Percentiles rank a stretch among this genome's conserved stretches.
Conservation (phyloP, 352 stramenopile genomes). For the Blastocystis sp. region DNA sequence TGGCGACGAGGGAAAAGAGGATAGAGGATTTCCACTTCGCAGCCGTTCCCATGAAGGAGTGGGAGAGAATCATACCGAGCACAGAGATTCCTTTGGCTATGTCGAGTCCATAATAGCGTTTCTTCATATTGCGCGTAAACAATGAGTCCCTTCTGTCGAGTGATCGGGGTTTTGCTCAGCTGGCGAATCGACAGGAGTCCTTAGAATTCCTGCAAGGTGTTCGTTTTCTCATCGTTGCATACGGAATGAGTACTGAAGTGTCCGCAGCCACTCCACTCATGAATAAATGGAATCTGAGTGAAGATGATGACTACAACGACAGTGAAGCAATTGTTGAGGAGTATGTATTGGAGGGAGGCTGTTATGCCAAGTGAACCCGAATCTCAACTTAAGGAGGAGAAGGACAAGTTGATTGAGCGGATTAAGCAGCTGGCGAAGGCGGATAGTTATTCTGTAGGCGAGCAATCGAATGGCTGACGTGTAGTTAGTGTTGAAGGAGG, state of each 20-base stretch:
- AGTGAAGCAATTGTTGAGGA: not conserved
- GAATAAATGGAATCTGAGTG: constrained; percentile 22
- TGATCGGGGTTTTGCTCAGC: constrained; percentile 15
- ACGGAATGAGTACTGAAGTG: not conserved
- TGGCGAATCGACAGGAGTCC: not conserved
- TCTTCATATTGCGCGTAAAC: not conserved
- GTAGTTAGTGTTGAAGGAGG: constrained; percentile 40
- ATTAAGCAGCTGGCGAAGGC: constrained; percentile 1
- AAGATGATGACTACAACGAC: constrained; percentile 41
- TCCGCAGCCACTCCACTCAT: not conserved
- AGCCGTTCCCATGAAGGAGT: constrained; percentile 26
- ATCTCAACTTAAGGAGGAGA: not conserved
- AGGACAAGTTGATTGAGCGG: not conserved
- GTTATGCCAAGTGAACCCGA: constrained; percentile 1
- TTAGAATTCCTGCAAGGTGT: not conserved
- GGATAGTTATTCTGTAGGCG: constrained; percentile 4
- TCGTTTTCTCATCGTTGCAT: not conserved
- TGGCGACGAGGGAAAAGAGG: not conserved
- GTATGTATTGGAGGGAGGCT: not conserved
- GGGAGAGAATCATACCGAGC: constrained; percentile 35
- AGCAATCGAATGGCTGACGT: not conserved
- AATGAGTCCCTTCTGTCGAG: not conserved
- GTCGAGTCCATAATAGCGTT: constrained; percentile 40
- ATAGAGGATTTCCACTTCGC: not conserved
- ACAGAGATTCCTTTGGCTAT: constrained; percentile 31